These are phyloP conservation scores for Hanseniaspora singularis DNA, from an alignment of 805 yeast genomes.

Conservation along the genomic window DNA sequence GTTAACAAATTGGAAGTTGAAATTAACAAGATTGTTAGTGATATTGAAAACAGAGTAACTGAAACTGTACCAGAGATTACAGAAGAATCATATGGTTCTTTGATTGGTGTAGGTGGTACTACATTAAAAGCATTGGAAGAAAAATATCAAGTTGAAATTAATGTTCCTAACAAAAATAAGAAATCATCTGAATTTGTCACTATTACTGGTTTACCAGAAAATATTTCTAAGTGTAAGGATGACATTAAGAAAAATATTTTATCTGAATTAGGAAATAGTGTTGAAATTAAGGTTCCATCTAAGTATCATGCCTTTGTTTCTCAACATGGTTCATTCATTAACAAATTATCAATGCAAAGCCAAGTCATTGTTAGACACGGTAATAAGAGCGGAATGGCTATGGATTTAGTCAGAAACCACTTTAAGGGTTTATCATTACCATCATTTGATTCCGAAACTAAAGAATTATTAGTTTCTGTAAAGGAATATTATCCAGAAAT, in stretches of 20 bases:
- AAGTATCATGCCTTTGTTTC: slow-evolving; percentile 46
- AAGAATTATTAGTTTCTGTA: slow-evolving; percentile 29
- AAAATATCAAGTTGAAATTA: slow-evolving; percentile 51
- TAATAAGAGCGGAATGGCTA: slow-evolving; percentile 31
- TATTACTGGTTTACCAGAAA: slow-evolving; percentile 55
- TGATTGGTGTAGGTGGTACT: slow-evolving; percentile 74
- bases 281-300: slow-evolving; percentile 46
- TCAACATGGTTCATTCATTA: slow-evolving; percentile 54
- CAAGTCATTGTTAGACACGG: slow-evolving; percentile 53
- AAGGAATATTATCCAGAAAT: slow-evolving; percentile 19
- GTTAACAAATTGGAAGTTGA: slow-evolving; percentile 57
- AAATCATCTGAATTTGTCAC: slow-evolving; percentile 38
- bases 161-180: slow-evolving; percentile 46
- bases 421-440: slow-evolving; percentile 35
- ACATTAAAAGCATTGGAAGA: slow-evolving; percentile 60
- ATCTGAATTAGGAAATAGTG: slow-evolving; percentile 40
- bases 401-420: slow-evolving; percentile 38
- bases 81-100: slow-evolving; percentile 56
- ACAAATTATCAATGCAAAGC: slow-evolving; percentile 40
- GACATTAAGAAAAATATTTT: slow-evolving; percentile 46
- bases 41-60: slow-evolving; percentile 46
- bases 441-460: slow-evolving; percentile 32
- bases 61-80: slow-evolving; percentile 45
- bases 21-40: slow-evolving; percentile 50
- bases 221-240: slow-evolving; percentile 49